Evolutionary conservation across 1,284 basidiomycete species (phyloP).

Genomic region (Boletus mariae): DNA sequence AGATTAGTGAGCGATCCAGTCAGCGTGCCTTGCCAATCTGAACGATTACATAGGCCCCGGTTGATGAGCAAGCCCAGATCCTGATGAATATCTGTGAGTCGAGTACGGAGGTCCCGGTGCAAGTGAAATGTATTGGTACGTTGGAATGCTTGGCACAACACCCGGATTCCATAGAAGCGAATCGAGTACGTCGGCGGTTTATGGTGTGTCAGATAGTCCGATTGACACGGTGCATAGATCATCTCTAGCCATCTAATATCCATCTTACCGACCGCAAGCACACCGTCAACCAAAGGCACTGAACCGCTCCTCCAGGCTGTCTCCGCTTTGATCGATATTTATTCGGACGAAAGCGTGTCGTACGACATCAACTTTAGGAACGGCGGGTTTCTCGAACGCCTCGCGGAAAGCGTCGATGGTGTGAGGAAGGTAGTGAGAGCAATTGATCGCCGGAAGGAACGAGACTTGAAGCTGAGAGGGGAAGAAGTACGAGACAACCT

Average conservation of each 20-base stretch:
- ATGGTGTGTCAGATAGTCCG: conserved; percentile 12
- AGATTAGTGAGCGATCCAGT: conserved; percentile 42
- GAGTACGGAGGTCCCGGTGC: conserved; percentile 50
- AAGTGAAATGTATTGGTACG: conserved; percentile 78
- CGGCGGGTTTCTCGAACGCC: conserved; percentile 48
- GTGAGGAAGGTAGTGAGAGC: conserved; percentile 57
- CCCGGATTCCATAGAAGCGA: conserved; percentile 60
- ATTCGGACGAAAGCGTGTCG: conserved; percentile 82
- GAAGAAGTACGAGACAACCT: conserved; percentile 82
- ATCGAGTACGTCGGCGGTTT: conserved; percentile 47
- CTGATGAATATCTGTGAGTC: conserved; percentile 65
- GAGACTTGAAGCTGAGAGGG: conserved; percentile 56
- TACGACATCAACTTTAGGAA: conserved; percentile 83
- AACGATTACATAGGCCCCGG: conserved; percentile 39
- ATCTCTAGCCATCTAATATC: conserved; percentile 70
- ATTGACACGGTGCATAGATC: conserved; percentile 38
- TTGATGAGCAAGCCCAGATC: conserved; percentile 59
- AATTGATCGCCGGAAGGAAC: conserved; percentile 55
- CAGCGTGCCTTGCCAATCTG: neutral
- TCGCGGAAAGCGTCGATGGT: conserved; percentile 53
- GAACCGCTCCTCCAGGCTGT: conserved; percentile 80
- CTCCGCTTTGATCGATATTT: conserved; percentile 91
- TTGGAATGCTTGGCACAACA: conserved; percentile 79
- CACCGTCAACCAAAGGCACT: conserved; percentile 43
- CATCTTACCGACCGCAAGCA: conserved; percentile 41